These are phyloP conservation scores for Rubroshorea leprosula DNA, from an alignment of 345 rosid genomes.

Conservation along the genomic window DNA sequence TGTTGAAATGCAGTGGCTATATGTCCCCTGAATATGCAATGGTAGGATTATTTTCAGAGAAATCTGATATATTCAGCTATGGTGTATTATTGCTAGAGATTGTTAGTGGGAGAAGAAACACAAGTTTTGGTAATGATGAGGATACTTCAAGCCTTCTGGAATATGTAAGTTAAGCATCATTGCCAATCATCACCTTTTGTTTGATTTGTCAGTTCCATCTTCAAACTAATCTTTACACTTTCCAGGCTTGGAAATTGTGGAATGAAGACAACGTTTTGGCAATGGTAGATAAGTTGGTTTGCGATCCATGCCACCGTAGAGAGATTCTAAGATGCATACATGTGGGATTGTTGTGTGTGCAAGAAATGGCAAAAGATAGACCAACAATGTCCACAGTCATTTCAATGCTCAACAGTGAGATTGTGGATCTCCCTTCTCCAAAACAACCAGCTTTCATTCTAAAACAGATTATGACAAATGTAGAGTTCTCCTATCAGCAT, in stretches of 20 bases:
- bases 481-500: too few relatives aligned
- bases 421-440: too few relatives aligned
- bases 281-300: conserved; percentile 9
- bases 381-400: too few relatives aligned
- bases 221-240: neutral
- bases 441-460: too few relatives aligned
- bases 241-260: conserved; percentile 47
- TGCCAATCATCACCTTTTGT: neutral
- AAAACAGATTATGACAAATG: too few relatives aligned
- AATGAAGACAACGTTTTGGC: conserved; percentile 14
- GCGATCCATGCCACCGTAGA: neutral
- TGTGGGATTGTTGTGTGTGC: conserved; percentile 19
- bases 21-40: conserved; percentile 34
- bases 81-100: conserved; percentile 17
- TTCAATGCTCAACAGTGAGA: too few relatives aligned
- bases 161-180: neutral
- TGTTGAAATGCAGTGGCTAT: neutral
- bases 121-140: neutral
- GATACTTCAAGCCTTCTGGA: neutral
- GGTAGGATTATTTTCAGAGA: neutral
- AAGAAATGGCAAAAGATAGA: too few relatives aligned
- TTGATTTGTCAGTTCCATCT: neutral
- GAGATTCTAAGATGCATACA: conserved; percentile 16
- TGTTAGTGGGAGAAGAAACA: conserved; percentile 19
- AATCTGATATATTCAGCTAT: conserved; percentile 29